Percentiles rank a stretch among this genome's conserved stretches.
Evolutionary conservation across 2,329 filamentous ascomycete species (phyloP).

Genomic region (Calonectria leucothoes): DNA sequence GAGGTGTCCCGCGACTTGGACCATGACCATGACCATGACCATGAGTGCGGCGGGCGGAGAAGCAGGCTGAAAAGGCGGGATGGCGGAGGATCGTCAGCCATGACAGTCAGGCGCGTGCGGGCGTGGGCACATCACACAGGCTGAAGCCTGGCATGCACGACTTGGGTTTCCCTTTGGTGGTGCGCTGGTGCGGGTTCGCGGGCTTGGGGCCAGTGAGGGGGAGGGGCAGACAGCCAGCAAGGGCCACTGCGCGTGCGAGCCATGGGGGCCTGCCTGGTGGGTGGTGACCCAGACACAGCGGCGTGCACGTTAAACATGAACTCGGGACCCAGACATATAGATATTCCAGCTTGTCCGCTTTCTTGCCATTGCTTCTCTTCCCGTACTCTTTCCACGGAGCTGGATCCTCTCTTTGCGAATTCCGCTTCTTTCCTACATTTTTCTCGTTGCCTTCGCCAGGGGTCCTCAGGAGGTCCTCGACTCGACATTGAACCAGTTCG

Average conservation of each 20-base stretch:
- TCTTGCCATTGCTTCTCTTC: not conserved
- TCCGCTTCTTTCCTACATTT: not conserved
- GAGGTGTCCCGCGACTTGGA: not conserved
- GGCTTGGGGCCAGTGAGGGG: not conserved
- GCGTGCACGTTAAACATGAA: not conserved
- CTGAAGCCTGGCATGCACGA: conserved; percentile 2
- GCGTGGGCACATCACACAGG: conserved; percentile 21
- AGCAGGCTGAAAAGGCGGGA: conserved; percentile 4
- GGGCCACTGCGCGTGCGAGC: not conserved
- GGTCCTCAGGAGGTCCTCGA: not conserved
- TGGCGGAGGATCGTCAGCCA: conserved; percentile 12
- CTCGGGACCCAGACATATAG: not conserved
- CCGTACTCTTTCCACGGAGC: not conserved
- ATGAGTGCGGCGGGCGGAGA: not conserved
- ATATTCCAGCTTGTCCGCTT: not conserved
- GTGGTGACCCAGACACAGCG: not conserved
- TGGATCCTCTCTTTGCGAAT: not conserved
- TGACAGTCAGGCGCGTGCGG: conserved; percentile 18
- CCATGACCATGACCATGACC: not conserved
- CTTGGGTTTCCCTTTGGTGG: not conserved
- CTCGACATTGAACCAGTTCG: not conserved
- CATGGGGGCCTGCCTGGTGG: not conserved
- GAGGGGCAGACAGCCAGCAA: conserved; percentile 6
- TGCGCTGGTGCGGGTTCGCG: not conserved
- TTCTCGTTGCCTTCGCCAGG: not conserved